Evolutionary conservation across 179 eudicot genomes (phyloP).

Genomic region (Gypsophila paniculata): DNA sequence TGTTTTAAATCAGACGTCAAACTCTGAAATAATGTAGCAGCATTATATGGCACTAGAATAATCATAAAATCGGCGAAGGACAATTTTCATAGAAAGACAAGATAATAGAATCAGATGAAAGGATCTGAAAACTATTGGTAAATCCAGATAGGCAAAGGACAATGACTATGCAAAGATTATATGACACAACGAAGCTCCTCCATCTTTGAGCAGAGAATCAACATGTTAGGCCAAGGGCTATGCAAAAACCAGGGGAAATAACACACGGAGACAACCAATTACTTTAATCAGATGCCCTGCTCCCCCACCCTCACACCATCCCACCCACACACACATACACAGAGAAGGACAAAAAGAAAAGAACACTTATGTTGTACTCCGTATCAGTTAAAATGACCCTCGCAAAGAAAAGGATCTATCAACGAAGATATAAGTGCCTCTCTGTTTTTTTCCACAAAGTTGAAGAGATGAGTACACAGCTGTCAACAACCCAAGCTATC

Average conservation of each 20-base stretch:
- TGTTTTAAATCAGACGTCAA: not conserved
- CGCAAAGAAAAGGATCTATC: not conserved
- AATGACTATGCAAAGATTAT: too few species aligned
- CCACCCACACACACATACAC: too few species aligned
- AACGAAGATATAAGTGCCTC: not conserved
- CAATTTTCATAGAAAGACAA: not conserved
- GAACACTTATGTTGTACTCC: too few species aligned
- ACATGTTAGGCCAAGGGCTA: not conserved
- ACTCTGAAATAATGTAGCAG: not conserved
- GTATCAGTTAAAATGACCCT: not conserved
- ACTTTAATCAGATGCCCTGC: too few species aligned
- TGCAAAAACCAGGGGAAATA: not conserved
- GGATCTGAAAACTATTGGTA: not conserved
- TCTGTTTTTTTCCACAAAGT: not conserved
- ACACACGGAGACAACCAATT: not conserved
- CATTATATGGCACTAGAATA: not conserved
- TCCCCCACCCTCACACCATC: too few species aligned
- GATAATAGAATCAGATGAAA: not conserved
- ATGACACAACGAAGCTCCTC: not conserved
- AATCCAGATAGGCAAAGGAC: not conserved
- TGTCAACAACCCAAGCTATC: slow-evolving; percentile 6
- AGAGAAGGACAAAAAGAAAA: too few species aligned
- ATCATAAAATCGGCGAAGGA: not conserved
- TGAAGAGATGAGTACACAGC: not conserved
- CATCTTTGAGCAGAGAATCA: not conserved